Conservation (phyloP, 1,284 basidiomycete species). For the Tilletia walkeri region DNA sequence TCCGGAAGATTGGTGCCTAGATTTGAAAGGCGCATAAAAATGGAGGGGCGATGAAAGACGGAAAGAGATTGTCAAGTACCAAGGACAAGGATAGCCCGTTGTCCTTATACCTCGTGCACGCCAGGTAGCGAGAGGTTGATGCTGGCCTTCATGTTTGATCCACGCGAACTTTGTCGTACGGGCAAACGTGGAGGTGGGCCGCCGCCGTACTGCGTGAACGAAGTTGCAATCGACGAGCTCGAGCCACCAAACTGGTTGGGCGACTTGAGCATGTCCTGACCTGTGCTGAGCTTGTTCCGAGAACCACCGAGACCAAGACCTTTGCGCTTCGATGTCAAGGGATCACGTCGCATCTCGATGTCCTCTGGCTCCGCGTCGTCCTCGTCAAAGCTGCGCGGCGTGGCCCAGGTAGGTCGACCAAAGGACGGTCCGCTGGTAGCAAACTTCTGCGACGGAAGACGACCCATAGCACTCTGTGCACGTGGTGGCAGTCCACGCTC, state of each 20-base stretch:
- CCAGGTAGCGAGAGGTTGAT: slow-evolving; percentile 16
- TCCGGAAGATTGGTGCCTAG: no score
- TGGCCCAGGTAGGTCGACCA: slow-evolving; percentile 4
- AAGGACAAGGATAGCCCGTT: not conserved
- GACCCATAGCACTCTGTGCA: slow-evolving; percentile 13
- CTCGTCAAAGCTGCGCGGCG: slow-evolving; percentile 16
- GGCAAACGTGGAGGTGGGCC: not conserved
- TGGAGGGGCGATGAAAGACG: no score
- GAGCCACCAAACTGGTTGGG: not conserved
- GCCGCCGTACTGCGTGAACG: slow-evolving; percentile 11
- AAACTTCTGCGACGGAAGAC: slow-evolving; percentile 6
- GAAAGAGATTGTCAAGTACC: no score
- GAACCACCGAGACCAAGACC: slow-evolving; percentile 13
- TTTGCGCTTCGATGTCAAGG: slow-evolving; percentile 11
- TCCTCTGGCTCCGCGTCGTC: slow-evolving; percentile 10
- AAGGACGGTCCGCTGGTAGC: not conserved
- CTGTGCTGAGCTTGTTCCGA: not conserved
- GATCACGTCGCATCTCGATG: slow-evolving; percentile 8
- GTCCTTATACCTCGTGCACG: slow-evolving; percentile 1
- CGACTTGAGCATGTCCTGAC: slow-evolving; percentile 7
- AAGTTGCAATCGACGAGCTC: slow-evolving; percentile 3
- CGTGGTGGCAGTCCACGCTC: slow-evolving; percentile 8
- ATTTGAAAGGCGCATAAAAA: no score
- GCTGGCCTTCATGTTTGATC: slow-evolving; percentile 15
- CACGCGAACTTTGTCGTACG: slow-evolving; percentile 11